phyloP scores from a whole-genome alignment of 1,284 basidiomycete species.

The Sparassis latifolia region DNA sequence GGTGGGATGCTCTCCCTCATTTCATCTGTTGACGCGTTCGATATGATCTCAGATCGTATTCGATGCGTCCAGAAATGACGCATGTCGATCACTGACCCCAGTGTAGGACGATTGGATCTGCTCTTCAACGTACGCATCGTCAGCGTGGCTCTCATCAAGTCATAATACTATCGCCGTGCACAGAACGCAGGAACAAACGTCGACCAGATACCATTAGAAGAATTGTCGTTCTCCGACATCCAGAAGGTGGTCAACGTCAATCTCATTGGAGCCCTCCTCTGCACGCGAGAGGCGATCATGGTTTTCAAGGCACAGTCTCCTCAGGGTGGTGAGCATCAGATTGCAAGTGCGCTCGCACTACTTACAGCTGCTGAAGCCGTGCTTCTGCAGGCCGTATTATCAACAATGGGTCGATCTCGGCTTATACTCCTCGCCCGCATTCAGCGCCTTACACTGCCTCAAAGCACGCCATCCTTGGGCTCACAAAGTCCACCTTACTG shows the following conservation, averaged over 20 bases:
- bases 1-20: slow-evolving; percentile 31
- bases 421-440: slow-evolving; percentile 65
- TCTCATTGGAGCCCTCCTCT: slow-evolving; percentile 67
- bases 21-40: not conserved
- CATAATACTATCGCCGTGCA: slow-evolving; percentile 2
- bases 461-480: slow-evolving; percentile 73
- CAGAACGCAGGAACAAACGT: slow-evolving; percentile 64
- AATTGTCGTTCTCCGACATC: slow-evolving; percentile 57
- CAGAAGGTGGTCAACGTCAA: slow-evolving; percentile 64
- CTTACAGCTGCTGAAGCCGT: too few relatives aligned
- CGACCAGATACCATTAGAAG: slow-evolving; percentile 51
- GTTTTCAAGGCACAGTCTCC: slow-evolving; percentile 71
- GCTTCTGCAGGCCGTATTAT: slow-evolving; percentile 56
- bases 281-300: slow-evolving; percentile 69
- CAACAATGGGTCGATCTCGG: slow-evolving; percentile 79
- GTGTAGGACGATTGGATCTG: slow-evolving; percentile 65
- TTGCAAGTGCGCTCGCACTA: not conserved
- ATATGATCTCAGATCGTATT: not conserved
- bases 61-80: not conserved
- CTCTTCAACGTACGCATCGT: slow-evolving; percentile 64
- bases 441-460: slow-evolving; percentile 66
- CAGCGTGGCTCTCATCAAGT: not conserved
- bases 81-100: not conserved
- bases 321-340: slow-evolving; percentile 46
- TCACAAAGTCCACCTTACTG: slow-evolving; percentile 70